Evolutionary conservation across 306 rosid genomes (phyloP).

Genomic region (Purshia tridentata): DNA sequence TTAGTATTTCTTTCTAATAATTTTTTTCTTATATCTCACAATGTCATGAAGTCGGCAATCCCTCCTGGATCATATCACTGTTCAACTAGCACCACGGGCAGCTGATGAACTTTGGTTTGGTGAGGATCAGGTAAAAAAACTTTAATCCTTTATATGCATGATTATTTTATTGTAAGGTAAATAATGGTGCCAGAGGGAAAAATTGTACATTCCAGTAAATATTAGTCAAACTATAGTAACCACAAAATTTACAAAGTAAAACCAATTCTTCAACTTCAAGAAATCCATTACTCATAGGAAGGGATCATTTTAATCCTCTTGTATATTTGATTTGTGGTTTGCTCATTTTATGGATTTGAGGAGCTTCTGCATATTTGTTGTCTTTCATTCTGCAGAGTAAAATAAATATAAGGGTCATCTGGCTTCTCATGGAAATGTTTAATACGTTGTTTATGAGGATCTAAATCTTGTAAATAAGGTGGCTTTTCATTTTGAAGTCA

Average conservation of each 20-base stretch:
- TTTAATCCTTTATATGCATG: slow-evolving; percentile 1
- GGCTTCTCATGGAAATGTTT: slow-evolving; percentile 2
- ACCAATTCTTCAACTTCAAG: background rate
- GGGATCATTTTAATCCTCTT: background rate
- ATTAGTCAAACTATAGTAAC: background rate
- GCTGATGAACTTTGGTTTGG: slow-evolving; percentile 96
- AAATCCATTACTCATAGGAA: background rate
- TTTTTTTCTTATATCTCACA: slow-evolving; percentile 19
- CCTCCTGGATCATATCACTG: slow-evolving; percentile 86
- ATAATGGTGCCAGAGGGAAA: background rate
- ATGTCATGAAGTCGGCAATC: slow-evolving; percentile 80
- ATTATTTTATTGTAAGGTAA: background rate
- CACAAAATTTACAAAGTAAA: background rate
- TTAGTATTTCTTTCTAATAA: slow-evolving; percentile 14
- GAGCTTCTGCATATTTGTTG: background rate
- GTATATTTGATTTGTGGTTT: slow-evolving; percentile 7
- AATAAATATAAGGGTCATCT: background rate
- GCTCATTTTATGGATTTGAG: slow-evolving; percentile 8
- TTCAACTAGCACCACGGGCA: slow-evolving; percentile 97
- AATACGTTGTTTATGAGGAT: background rate
- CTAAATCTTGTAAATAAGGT: background rate
- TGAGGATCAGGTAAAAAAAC: slow-evolving; percentile 56
- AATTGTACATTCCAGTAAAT: background rate
- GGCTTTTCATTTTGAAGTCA: background rate
- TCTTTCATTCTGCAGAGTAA: background rate